A percentile compares a stretch with the other conserved stretches of the same genome.
Evolutionary conservation across 345 rosid genomes (phyloP).

Genomic region (Orychophragmus violaceus): DNA sequence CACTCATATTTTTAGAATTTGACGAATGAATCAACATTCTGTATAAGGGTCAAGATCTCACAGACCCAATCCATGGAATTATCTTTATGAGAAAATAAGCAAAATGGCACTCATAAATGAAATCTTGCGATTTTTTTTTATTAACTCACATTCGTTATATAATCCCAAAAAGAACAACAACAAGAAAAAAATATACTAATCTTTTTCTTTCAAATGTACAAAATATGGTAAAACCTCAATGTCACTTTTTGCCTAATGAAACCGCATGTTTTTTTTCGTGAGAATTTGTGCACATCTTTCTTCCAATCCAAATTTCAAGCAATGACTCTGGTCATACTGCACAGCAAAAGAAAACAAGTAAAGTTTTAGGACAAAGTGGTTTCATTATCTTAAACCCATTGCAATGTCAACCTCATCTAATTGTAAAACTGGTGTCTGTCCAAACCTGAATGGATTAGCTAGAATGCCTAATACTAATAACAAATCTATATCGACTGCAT

Average conservation of each 20-base stretch:
- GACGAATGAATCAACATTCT: not conserved
- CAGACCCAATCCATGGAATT: not conserved
- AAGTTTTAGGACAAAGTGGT: not conserved
- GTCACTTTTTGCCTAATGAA: slow-evolving; percentile 15
- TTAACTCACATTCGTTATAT: slow-evolving; percentile 6
- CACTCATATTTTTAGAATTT: not conserved
- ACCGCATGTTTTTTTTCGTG: not conserved
- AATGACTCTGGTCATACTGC: slow-evolving; percentile 22
- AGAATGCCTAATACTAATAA: not conserved
- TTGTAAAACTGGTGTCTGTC: too few relatives aligned
- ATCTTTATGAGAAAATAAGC: not conserved
- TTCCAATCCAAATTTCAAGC: slow-evolving; percentile 13
- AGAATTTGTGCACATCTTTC: slow-evolving; percentile 10
- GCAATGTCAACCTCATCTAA: slow-evolving; percentile 1
- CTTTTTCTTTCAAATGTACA: slow-evolving; percentile 14
- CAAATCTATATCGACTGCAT: not conserved
- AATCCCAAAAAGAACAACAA: slow-evolving; percentile 17
- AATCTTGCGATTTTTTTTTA: not conserved
- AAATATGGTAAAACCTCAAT: slow-evolving; percentile 17
- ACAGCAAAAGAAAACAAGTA: not conserved
- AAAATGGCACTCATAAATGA: not conserved
- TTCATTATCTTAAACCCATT: slow-evolving; percentile 5
- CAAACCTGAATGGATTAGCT: not conserved
- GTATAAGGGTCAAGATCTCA: not conserved
- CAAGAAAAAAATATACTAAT: not conserved